Evolutionary conservation across 164 flowering plant genomes (phyloP).

Genomic region (Warburgia ugandensis): DNA sequence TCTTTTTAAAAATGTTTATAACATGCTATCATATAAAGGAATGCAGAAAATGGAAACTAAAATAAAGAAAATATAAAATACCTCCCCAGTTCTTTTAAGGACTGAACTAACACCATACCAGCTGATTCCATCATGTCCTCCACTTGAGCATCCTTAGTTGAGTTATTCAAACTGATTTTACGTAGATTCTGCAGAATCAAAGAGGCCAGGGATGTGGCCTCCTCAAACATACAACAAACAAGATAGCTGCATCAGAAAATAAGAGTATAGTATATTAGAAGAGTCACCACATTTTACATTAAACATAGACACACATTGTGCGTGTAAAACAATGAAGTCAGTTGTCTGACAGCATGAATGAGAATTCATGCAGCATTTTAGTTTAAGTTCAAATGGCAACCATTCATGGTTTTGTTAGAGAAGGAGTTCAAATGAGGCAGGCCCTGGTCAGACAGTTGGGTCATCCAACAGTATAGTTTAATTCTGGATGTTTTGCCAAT

Average conservation of each 20-base stretch:
- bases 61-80: conserved; percentile 8
- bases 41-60: not conserved
- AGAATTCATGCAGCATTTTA: too few species aligned
- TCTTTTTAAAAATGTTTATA: too few species aligned
- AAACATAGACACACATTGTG: too few species aligned
- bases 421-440: too few species aligned
- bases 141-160: conserved; percentile 18
- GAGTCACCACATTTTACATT: not conserved
- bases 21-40: not conserved
- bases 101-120: conserved; percentile 82
- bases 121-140: conserved; percentile 73
- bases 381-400: too few species aligned
- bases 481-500: too few species aligned
- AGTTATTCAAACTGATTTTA: conserved; percentile 5
- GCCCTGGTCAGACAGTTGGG: too few species aligned
- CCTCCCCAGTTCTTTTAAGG: conserved; percentile 64
- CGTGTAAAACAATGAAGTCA: too few species aligned
- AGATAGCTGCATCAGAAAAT: conserved; percentile 46
- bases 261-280: not conserved
- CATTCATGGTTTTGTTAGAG: too few species aligned
- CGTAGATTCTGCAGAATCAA: conserved; percentile 35
- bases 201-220: conserved; percentile 45
- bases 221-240: conserved; percentile 64
- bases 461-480: too few species aligned
- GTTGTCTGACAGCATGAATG: too few species aligned